Conservation (phyloP, 345 rosid species). For the Hypericum perforatum region DNA sequence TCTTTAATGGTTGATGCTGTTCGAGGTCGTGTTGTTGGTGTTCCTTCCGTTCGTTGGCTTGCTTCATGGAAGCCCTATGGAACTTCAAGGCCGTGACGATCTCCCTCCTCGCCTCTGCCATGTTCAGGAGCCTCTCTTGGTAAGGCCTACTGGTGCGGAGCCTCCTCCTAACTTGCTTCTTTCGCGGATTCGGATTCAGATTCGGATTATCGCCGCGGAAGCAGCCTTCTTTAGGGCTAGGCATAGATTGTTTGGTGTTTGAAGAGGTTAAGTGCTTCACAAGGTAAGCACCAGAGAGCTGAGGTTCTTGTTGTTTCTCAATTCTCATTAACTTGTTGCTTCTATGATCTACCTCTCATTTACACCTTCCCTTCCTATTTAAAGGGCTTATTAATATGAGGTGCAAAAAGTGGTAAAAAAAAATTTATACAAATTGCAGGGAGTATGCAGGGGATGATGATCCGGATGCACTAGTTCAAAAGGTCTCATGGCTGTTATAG, state of each 20-base stretch:
- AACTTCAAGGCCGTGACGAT: conserved; percentile 61
- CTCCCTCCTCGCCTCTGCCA: conserved; percentile 98
- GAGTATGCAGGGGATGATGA: conserved; percentile 32
- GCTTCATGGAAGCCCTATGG: conserved; percentile 60
- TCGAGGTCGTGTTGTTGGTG: conserved; percentile 5
- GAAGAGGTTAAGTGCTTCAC: conserved; percentile 68
- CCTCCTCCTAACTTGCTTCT: conserved; percentile 90
- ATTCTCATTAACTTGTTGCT: conserved; percentile 39
- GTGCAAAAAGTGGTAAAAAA: conserved; percentile 16
- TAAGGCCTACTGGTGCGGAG: conserved; percentile 89
- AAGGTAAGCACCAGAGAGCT: conserved; percentile 61
- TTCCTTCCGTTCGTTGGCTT: conserved; percentile 6
- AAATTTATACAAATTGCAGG: conserved; percentile 35
- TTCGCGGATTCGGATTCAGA: conserved; percentile 31
- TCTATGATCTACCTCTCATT: conserved; percentile 29
- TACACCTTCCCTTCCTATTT: too few species aligned
- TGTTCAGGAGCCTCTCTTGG: conserved; percentile 89
- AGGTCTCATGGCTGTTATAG: conserved; percentile 33
- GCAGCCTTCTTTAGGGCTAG: conserved; percentile 36
- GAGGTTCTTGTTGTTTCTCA: conserved; percentile 34
- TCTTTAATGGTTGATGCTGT: conserved; percentile 15
- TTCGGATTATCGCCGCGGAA: too few species aligned
- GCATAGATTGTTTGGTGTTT: conserved; percentile 35
- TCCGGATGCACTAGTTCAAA: conserved; percentile 20
- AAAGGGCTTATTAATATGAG: conserved; percentile 5